A percentile compares a stretch with the other conserved stretches of the same genome.
These are phyloP conservation scores for Helotiales sp. DNA, from an alignment of 2,329 filamentous ascomycete genomes.

Conservation along the genomic window DNA sequence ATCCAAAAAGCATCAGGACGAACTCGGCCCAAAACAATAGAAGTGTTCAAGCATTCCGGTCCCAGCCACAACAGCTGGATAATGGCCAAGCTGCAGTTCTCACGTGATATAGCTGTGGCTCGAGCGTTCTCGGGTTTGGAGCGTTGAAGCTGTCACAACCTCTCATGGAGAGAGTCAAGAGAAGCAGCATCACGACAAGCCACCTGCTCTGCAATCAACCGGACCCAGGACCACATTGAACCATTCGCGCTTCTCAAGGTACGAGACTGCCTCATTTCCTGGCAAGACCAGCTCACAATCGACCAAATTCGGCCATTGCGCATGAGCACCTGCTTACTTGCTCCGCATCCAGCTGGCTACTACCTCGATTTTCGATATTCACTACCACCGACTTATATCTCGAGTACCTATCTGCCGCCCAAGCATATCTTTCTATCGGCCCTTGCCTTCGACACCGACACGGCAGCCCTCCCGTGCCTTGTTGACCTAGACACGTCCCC, in stretches of 20 bases:
- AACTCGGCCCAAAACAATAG: no score
- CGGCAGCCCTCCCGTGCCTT: neutral
- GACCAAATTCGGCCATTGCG: conserved; percentile 5
- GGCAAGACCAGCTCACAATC: conserved; percentile 3
- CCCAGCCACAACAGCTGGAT: neutral
- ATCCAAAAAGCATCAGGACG: no score
- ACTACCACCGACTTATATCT: conserved; percentile 8
- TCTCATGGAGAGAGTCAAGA: conserved; percentile 5
- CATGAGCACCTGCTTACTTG: conserved; percentile 14
- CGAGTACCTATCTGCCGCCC: conserved; percentile 2
- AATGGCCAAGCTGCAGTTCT: neutral
- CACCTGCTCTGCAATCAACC: conserved; percentile 25
- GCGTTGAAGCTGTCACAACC: neutral
- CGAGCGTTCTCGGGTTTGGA: neutral
- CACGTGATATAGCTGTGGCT: neutral
- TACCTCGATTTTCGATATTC: conserved; percentile 12
- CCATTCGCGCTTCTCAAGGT: conserved; percentile 18
- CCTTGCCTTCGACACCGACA: neutral
- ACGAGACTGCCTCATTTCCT: conserved; percentile 6
- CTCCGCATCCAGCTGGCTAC: conserved; percentile 9
- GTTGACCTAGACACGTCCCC: neutral
- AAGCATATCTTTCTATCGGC: neutral
- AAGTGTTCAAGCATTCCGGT: neutral
- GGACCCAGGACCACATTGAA: neutral
- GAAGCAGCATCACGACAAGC: conserved; percentile 32